Evolutionary conservation across 2,329 filamentous ascomycete species (phyloP), one percentile per base, ranked within the genome.

Genomic region (Colletotrichum musicola): DNA sequence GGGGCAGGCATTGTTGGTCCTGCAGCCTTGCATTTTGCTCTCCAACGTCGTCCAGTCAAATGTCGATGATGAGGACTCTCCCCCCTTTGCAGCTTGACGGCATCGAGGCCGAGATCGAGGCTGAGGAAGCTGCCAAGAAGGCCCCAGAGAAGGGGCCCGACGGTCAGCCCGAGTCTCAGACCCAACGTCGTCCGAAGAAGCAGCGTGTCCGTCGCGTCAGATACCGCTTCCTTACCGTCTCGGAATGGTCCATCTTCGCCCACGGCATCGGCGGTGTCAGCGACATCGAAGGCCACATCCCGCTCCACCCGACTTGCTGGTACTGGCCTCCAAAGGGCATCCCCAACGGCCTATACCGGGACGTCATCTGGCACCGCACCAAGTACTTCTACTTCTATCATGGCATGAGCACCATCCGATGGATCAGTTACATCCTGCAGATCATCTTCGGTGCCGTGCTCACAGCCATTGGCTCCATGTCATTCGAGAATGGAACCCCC

Each of bases 301-400:
- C 84, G 3, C 74, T 83, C 30, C 81, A 84, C 57, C 81, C 83
- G 16, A 80, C 75, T 4, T 79, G 75, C 63, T 79, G 77, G 72
- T 76, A 78, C 71, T 87, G 82, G 81, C 83, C 85, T 0, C 80
- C 84, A 0, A 77, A 77, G 46, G 84, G 85, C 10, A 81, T 88
- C 72, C 81, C 81, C 6, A 78, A 77, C 13, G 85, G 85, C 0
- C 77, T 88, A 4, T 88, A 87, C 72, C 79, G 78, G 59, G 85
- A 86, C 64, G 78, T 85, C 13, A 78, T 86, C 22, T 73, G 72
- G 44, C 77, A 83, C 64, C 83, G 84, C 38, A 78, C 80, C 63
- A 82, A 83, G 66, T 84, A 80, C 71, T 80, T 79, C 44, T 81
- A 82, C 71, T 75, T 79, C 46, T 87, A 83, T 64, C 81, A 85